Base-by-base conservation (phyloP, 1,284 basidiomycete species). In the Tranzscheliella williamsii region DNA sequence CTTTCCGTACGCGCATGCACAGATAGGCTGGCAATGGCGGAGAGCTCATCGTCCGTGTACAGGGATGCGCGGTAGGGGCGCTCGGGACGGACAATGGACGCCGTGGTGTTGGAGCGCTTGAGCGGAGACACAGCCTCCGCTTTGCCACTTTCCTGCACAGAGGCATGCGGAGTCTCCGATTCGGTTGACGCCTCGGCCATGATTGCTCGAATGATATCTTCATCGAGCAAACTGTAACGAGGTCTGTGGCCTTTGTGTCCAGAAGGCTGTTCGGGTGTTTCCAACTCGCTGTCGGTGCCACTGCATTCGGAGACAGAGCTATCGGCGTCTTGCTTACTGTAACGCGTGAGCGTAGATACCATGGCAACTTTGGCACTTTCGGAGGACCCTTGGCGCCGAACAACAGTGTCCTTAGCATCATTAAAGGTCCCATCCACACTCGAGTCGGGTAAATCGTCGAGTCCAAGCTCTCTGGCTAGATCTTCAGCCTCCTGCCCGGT, bases 41-140 rank as follows among this genome's bases (percentile, higher is more conserved):
- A 42, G 12, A 60, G 36, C 42, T 70, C 67, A 32, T 70, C 67
- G n/a, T 53, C 42, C 4, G 60, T 61, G 37, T 70, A 70, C 24
- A 61, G 40, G 5, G 67, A 70, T 4, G 61, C 56, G 27, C 67
- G 55, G 41, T 70, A 70, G 2, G 56, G 67, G 11, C 42, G 45
- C 27, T 37, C 30, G 5, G 54, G 60, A 16, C 54, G 40, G 24
- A 46, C 27, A 23, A 46, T 54, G 17, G 48, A 57, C 2, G 45
- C 50, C 6, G 42, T 53, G 4, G 54, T 53, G 27, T 51, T 42
- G 26, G 48, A 62, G 27, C 52, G 51, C 26, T 40, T 56, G 22
- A 65, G 35, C 34, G 32, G 23, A 17, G 22, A 34, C 43, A 38
- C 27, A 4, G 21, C 29, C 16, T 30, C 27, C n/a, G 27, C 27